Evolutionary conservation across 192 early-diverging fungal genomes (phyloP).

Genomic region (Lobulomyces angularis): DNA sequence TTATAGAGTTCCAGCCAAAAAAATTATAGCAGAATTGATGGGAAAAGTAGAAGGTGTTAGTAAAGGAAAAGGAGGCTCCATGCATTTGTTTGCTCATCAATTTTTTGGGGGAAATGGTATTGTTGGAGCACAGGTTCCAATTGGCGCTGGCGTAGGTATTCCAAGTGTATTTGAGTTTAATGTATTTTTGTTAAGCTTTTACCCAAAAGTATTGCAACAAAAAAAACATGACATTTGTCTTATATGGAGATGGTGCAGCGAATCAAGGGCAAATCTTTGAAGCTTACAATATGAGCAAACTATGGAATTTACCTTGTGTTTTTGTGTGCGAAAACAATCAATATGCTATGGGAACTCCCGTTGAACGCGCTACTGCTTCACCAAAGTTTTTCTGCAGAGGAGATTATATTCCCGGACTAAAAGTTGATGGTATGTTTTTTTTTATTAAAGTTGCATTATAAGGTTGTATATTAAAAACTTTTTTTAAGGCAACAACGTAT

Average conservation of each 20-base stretch:
- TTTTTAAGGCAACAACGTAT: slow-evolving; percentile 72
- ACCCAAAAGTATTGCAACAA: slow-evolving; percentile 64
- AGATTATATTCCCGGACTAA: slow-evolving; percentile 74
- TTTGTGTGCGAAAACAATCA: slow-evolving; percentile 86
- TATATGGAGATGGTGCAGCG: slow-evolving; percentile 77
- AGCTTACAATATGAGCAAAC: slow-evolving; percentile 79
- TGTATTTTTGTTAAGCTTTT: slow-evolving; percentile 61
- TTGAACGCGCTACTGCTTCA: slow-evolving; percentile 60
- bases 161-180: too few relatives aligned
- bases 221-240: slow-evolving; percentile 54
- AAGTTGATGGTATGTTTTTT: too few relatives aligned
- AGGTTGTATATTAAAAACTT: background rate
- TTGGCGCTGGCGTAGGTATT: too few relatives aligned
- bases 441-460: too few relatives aligned
- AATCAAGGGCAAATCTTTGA: slow-evolving; percentile 85
- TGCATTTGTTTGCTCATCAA: slow-evolving; percentile 77
- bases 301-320: slow-evolving; percentile 69
- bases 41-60: slow-evolving; percentile 68
- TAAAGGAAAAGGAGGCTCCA: slow-evolving; percentile 79
- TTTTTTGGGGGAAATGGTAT: slow-evolving; percentile 86
- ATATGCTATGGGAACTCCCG: slow-evolving; percentile 78
- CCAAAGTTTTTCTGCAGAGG: slow-evolving; percentile 69
- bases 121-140: slow-evolving; percentile 76
- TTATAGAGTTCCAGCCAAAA: background rate
- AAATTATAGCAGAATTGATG: too few relatives aligned